Conservation (phyloP, 1,284 basidiomycete genomes). For the Leucoagaricus sp. region DNA sequence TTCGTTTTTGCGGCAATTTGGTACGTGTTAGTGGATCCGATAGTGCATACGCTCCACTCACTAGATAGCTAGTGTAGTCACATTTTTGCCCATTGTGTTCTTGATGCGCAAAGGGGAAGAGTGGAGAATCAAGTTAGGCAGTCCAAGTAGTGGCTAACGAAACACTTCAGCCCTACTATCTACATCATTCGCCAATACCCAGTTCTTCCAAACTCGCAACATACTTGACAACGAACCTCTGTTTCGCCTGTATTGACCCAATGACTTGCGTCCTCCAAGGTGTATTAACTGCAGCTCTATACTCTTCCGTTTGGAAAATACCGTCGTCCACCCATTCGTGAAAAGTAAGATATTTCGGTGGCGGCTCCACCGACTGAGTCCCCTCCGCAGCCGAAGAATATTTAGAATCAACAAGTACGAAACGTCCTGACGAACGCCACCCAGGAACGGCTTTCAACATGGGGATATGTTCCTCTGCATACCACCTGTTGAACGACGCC, state of each 20-base stretch:
- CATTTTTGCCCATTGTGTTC: slow-evolving; percentile 9
- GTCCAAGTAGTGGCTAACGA: slow-evolving; percentile 1
- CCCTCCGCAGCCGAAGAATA: background rate
- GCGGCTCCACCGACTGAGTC: background rate
- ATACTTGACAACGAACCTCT: slow-evolving; percentile 2
- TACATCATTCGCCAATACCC: background rate
- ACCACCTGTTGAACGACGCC: slow-evolving; percentile 32
- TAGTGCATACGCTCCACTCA: background rate
- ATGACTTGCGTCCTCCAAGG: slow-evolving; percentile 32
- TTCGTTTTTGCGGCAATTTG: slow-evolving; percentile 11
- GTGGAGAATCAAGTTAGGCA: slow-evolving; percentile 11
- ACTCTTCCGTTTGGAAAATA: slow-evolving; percentile 27
- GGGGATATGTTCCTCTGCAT: slow-evolving; percentile 32
- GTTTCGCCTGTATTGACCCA: slow-evolving; percentile 1
- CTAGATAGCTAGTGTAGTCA: slow-evolving; percentile 1
- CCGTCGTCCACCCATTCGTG: slow-evolving; percentile 26
- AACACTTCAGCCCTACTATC: background rate
- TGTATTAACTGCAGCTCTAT: slow-evolving; percentile 29
- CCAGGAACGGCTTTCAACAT: slow-evolving; percentile 29
- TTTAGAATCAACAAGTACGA: slow-evolving; percentile 20
- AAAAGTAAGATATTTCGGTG: slow-evolving; percentile 30
- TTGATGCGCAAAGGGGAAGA: slow-evolving; percentile 14
- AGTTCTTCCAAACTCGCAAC: background rate
- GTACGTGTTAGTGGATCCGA: background rate
- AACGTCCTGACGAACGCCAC: slow-evolving; percentile 32